Evolutionary conservation across 108 stramenopile genomes (phyloP), one percentile per base, ranked within the genome.

Genomic region (Parmales sp.): DNA sequence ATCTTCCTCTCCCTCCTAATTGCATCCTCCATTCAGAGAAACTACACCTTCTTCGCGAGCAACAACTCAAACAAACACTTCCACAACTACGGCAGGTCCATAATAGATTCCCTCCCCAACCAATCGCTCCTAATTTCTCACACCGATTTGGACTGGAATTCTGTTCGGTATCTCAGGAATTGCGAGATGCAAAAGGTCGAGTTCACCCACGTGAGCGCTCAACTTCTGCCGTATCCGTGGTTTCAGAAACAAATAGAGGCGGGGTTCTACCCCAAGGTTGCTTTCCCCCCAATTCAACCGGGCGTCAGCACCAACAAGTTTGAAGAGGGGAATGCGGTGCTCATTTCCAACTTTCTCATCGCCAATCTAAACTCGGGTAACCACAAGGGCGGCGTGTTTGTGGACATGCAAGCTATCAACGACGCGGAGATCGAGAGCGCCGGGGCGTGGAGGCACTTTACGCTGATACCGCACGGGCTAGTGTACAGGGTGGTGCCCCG

Each of bases 91-190:
- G 80, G 78, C 11, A 67, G 28, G 68, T 80, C 80, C 5, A 45
- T 83, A 16, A 45, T 83, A 1, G 71, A 45, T 0, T 72, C 76
- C 1, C 43, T 83, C 18, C 80, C 80, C 13, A 26, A 44, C 37
- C 20, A 69, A 8, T 70, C 78, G 0, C 65, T 81, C 9, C 36
- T 83, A 2, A 66, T 83, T 28, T 74, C 78, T 38, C 78, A 81
- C 60, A 79, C 79, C 64, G 82, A 83, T 39, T 78, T 79, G 60
- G 67, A 80, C 43, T 83, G 82, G 82, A 83, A 80, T 1, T 74
- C 82, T n/a, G 64, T 80, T 13, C 44, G 82, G 19, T 83, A 83
- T 70, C 39, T 79, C 60, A 75, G 79, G 44, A 36, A 50, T n/a
- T 83, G 82, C 64, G 80, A 82, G 50, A 54, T 65, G 13, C 60